Evolutionary conservation across 148 eudicot genomes (phyloP), one percentile per base, ranked within the genome.

Genomic region (Bassia scoparia): DNA sequence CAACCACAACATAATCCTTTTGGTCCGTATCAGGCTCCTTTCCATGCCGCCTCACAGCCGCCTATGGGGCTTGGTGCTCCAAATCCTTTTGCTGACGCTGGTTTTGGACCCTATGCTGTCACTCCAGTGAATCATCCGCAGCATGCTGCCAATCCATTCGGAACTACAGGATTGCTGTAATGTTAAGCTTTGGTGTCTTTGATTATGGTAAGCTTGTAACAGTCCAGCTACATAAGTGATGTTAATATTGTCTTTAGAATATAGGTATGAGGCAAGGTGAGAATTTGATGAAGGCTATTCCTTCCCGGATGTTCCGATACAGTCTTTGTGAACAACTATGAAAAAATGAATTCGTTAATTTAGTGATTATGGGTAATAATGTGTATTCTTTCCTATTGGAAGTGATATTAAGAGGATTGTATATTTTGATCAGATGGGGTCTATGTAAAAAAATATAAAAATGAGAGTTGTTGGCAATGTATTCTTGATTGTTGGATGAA

Each of bases 1-100:
- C 86, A 85, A 74, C 90, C 80, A 68, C 87, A 81, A 74, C 68
- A 33, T 60, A 92, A 89, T 75, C 97, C 96, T 23, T 92, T 92
- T 52, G 90, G 81, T 52, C 74, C 89, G 1, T 90, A 84, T 74
- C 92, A 81, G 78, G 88, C 89, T 46, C 72, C 83, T 35, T 89
- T 86, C 41, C 92, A 84, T 46, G 82, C 86, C 8, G 90, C 75
- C 30, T 85, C 76, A 56, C 94, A 77, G 69, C 86, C 87, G 61
- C 78, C 75, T 66, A 37, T 68, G 9, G 71, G 71, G 23, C 26
- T 61, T 63, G 77, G 68, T 14, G 81, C 74, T 0, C 80, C 87
- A 48, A 84, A 84, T 61, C 84, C 87, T 7, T 84, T 84, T 43
- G 75, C 73, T 0, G 84, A 81, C 43, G 63, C 69, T 11, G 84